Base-by-base conservation (phyloP, 257 asterid species). In the Ilex asprella region DNA sequence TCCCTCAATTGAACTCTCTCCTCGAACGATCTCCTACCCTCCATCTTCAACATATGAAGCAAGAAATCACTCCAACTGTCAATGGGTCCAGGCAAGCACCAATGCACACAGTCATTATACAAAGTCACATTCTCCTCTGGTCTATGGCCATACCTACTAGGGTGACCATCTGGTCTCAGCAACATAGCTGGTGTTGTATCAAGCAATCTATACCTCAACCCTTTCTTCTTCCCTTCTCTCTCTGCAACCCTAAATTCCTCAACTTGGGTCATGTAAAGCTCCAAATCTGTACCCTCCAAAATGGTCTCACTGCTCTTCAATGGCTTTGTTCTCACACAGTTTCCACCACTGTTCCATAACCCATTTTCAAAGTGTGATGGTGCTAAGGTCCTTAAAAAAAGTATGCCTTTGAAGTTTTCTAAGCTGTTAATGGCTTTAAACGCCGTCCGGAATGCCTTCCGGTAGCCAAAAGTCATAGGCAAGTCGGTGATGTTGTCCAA, bases 81-180 rank as follows among this genome's bases (percentile, higher is more conserved):
- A 52, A 78, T 70, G 21, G 83, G 83, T n/a, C 80, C 80, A 1
- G 83, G 80, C 66, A 78, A 75, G 66, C 83, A 78, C 83, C 83
- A 78, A n/a, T 74, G 75, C 3, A 71, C 76, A 58, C 83, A 78
- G 11, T 78, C 83, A 63, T 74, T 78, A 31, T 64, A 49, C 68
- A 71, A 35, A 4, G 77, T 65, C 55, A 68, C 73, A 49, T 74
- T 74, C 5, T 52, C 80, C 7, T 59, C 32, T 7, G 70, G 70
- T 65, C 52, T 55, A 35, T 71, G 77, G 9, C 78, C 78, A 39
- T 67, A 78, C 66, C 54, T 71, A 50, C 78, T 66, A 1, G 83
- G 83, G 54, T 78, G 83, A 12, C 83, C 83, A 52, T 78, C 83
- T 39, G 83, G 80, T 56, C 83, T 71, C 66, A 78, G 39, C 15